phyloP scores from a whole-genome alignment of 1,139 yeast species.

The Candida sanyaensis region DNA sequence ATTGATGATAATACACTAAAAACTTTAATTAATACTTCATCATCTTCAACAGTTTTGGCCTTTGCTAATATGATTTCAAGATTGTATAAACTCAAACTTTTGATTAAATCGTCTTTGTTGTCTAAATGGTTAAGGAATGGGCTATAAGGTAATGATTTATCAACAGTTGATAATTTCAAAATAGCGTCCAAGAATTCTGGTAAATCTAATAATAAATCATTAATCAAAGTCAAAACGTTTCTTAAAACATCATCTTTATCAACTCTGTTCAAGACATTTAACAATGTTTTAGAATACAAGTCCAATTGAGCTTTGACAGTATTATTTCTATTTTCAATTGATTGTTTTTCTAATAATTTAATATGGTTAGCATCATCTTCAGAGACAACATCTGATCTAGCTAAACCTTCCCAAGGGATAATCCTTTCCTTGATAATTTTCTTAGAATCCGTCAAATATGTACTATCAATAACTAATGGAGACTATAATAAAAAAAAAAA shows the following conservation, averaged over 20 bases:
- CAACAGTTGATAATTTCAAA: constrained; percentile 46
- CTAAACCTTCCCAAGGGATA: constrained; percentile 91
- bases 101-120: constrained; percentile 47
- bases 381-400: constrained; percentile 69
- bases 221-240: constrained; percentile 67
- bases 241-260: constrained; percentile 72
- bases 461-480: constrained; percentile 54
- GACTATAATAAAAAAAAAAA: constrained; percentile 13
- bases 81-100: constrained; percentile 47
- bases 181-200: constrained; percentile 50
- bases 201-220: constrained; percentile 56
- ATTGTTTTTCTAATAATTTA: constrained; percentile 63
- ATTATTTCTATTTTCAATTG: constrained; percentile 36
- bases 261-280: constrained; percentile 55
- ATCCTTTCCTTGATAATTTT: constrained; percentile 77
- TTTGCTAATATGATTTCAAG: constrained; percentile 41
- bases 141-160: constrained; percentile 53
- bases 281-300: constrained; percentile 57
- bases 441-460: constrained; percentile 72
- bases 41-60: constrained; percentile 21
- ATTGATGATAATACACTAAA: constrained; percentile 48
- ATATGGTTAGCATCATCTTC: constrained; percentile 67
- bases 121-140: constrained; percentile 57
- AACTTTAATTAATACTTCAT: constrained; percentile 38
- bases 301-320: constrained; percentile 48